These are phyloP conservation scores for Epichloe festucae DNA, from an alignment of 2,329 filamentous ascomycete species.

Conservation along the genomic window DNA sequence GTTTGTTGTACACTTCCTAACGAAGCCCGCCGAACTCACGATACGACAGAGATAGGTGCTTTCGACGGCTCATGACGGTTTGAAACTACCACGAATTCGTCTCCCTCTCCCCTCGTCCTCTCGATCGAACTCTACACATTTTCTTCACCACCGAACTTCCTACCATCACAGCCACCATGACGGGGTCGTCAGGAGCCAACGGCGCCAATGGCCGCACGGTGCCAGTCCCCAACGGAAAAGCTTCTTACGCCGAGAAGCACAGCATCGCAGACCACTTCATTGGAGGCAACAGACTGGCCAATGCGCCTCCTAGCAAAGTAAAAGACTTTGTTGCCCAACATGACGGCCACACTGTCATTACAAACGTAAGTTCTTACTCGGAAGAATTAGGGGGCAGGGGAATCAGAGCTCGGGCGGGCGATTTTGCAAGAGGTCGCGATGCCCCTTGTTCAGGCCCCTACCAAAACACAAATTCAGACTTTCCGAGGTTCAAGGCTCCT, in stretches of 20 bases:
- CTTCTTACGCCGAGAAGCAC: constrained; percentile 67
- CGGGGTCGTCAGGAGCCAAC: constrained; percentile 28
- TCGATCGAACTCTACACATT: not conserved
- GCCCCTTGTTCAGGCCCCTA: too few relatives aligned
- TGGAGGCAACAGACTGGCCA: constrained; percentile 77
- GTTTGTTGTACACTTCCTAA: not conserved
- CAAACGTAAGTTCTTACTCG: constrained; percentile 55
- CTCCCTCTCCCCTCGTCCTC: not conserved
- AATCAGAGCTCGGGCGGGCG: not conserved
- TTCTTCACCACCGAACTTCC: not conserved
- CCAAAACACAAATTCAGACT: too few relatives aligned
- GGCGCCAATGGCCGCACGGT: constrained; percentile 35
- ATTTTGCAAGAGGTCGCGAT: not conserved
- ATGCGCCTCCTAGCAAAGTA: constrained; percentile 71
- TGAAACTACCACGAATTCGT: not conserved
- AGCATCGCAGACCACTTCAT: constrained; percentile 88
- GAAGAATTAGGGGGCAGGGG: not conserved
- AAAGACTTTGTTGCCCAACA: constrained; percentile 90
- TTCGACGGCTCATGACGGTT: constrained; percentile 1
- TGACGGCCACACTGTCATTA: constrained; percentile 95
- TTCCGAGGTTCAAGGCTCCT: too few relatives aligned
- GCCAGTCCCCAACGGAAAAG: constrained; percentile 41
- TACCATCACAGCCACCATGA: constrained; percentile 26
- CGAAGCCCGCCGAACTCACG: constrained; percentile 1
- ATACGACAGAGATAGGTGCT: not conserved